Conservation (phyloP, 768 basidiomycete genomes). For the Lactarius sanguifluus region DNA sequence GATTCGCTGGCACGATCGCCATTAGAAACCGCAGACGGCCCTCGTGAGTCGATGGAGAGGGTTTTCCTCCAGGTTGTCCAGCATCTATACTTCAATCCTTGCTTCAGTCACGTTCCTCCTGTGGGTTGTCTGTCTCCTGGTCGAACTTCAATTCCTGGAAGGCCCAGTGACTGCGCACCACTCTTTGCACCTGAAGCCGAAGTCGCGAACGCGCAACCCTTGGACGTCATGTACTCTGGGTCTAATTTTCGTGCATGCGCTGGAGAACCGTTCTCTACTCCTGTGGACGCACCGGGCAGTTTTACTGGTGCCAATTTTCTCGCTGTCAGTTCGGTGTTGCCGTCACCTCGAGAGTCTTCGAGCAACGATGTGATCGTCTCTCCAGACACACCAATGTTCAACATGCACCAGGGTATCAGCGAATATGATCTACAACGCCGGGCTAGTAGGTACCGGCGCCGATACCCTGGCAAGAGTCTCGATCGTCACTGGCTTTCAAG, state of each 20-base stretch:
- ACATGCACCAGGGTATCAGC: constrained; percentile 62
- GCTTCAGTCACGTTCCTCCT: background rate
- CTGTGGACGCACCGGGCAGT: background rate
- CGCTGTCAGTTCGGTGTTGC: background rate
- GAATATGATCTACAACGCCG: constrained; percentile 53
- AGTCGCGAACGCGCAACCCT: background rate
- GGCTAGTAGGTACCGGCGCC: constrained; percentile 53
- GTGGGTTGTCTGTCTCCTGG: constrained; percentile 10
- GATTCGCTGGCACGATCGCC: constrained; percentile 2
- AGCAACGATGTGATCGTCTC: constrained; percentile 8
- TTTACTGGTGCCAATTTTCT: background rate
- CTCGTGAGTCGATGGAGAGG: background rate
- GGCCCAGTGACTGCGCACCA: background rate
- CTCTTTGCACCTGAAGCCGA: background rate
- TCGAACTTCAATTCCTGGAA: background rate
- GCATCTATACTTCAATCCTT: background rate
- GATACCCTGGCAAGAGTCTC: constrained; percentile 57
- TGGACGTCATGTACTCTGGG: background rate
- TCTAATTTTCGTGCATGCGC: background rate
- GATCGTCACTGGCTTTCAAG: constrained; percentile 64
- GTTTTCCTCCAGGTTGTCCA: constrained; percentile 14
- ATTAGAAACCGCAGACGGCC: background rate
- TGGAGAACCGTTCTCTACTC: background rate
- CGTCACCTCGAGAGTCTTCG: constrained; percentile 7
- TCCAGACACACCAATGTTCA: constrained; percentile 48